Evolutionary conservation across 441 rosid species (phyloP).

Genomic region (Brassica balearica): DNA sequence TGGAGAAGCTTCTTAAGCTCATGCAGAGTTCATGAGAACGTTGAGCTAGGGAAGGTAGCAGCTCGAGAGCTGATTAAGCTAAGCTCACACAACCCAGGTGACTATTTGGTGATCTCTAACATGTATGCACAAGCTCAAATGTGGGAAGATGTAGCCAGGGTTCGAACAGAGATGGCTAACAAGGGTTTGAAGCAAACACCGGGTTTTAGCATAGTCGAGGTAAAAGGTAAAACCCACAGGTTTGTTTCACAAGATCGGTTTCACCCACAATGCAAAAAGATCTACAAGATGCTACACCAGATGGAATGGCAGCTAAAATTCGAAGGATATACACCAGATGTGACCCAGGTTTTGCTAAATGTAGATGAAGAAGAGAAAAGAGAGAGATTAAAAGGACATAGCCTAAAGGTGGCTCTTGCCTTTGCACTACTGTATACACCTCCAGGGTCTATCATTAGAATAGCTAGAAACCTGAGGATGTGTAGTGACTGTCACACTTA

Average conservation of each 20-base stretch:
- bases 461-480: conserved; percentile 78
- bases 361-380: conserved; percentile 78
- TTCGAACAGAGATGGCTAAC: conserved; percentile 50
- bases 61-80: conserved; percentile 50
- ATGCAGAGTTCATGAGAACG: conserved; percentile 58
- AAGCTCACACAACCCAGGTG: conserved; percentile 55
- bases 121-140: conserved; percentile 57
- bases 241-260: conserved; percentile 72
- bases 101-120: conserved; percentile 58
- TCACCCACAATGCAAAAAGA: conserved; percentile 47
- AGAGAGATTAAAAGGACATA: conserved; percentile 72
- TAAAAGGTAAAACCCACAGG: conserved; percentile 54
- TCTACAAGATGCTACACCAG: conserved; percentile 69
- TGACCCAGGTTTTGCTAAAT: conserved; percentile 58
- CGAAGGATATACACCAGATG: conserved; percentile 63
- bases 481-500: conserved; percentile 81
- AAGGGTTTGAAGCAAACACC: conserved; percentile 57
- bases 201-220: conserved; percentile 67
- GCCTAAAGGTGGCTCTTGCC: conserved; percentile 80
- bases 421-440: conserved; percentile 64
- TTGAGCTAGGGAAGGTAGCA: conserved; percentile 56
- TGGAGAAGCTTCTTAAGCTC: conserved; percentile 75
- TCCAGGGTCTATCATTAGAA: conserved; percentile 57
- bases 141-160: conserved; percentile 64
- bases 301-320: conserved; percentile 73